phyloP scores from a whole-genome alignment of 192 early-diverging fungal species.

The Gonapodya prolifera region DNA sequence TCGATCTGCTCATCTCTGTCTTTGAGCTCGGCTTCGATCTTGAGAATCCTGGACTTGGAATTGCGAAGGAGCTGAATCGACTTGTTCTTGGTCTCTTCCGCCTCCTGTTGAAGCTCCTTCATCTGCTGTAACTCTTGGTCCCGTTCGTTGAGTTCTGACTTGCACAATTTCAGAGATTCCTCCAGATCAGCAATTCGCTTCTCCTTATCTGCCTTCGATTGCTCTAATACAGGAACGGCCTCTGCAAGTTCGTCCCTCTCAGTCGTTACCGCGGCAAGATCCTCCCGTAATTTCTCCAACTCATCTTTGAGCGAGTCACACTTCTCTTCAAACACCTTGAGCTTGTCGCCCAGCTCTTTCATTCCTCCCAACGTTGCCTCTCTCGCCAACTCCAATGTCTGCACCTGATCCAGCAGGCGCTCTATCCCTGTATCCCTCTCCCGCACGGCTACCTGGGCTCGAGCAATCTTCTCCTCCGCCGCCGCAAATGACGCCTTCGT shows the following conservation, averaged over 20 bases:
- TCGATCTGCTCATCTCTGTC: not conserved
- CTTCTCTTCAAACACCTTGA: too few species aligned
- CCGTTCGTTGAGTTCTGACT: not conserved
- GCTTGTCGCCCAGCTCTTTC: too few species aligned
- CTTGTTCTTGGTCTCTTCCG: constrained; percentile 46
- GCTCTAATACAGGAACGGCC: not conserved
- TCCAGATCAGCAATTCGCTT: not conserved
- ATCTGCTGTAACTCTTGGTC: not conserved
- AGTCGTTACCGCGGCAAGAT: not conserved
- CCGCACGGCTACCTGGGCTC: too few species aligned
- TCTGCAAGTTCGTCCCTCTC: too few species aligned
- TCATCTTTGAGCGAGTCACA: too few species aligned
- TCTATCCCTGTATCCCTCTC: too few species aligned
- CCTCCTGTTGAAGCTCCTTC: constrained; percentile 20
- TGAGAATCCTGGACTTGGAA: constrained; percentile 23
- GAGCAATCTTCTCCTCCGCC: too few species aligned
- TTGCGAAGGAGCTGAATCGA: constrained; percentile 39
- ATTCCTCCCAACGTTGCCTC: too few species aligned
- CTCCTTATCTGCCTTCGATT: constrained; percentile 1
- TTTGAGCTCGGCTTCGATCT: not conserved
- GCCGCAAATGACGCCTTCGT: not conserved
- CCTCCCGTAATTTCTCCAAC: not conserved
- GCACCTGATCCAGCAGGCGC: too few species aligned
- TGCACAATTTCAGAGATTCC: not conserved
- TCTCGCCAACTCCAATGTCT: too few species aligned